Evolutionary conservation across 1,284 basidiomycete genomes (phyloP), one percentile per base, ranked within the genome.

Genomic region (Neonothopanus nambi): DNA sequence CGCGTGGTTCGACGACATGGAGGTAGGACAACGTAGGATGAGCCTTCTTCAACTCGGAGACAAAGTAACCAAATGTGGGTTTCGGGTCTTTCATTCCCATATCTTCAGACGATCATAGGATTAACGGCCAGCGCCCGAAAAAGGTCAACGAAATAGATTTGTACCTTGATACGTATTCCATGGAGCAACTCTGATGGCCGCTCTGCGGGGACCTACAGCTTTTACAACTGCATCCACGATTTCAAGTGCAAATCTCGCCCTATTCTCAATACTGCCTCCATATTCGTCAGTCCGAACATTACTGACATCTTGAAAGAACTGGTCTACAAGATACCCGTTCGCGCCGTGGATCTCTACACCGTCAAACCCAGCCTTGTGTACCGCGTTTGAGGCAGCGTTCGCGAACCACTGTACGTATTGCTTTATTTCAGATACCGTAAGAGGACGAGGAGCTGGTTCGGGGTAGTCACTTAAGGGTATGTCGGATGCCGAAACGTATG

Each of bases 11-110:
- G 24, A 81, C 66, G 37, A 78, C 67, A 61, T 89, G 85, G 15
- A 85, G 54, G 61, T 84, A 87, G 1, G 81, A 81, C 7, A 86
- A 66, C 8, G 73, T 61, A 17, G 82, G 78, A 61, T 77, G 71
- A 1, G 56, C 52, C 5, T 58, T 44, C 30, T 65, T 64, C 5
- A 77, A 51, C 5, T 62, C 45, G 0, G 61, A 52, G n/a, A 73
- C 63, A 41, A 79, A 61, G 57, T 75, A 63, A 7, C 63, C 56
- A 61, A 75, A 79, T 36, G 73, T 72, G 12, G 73, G 70, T n/a
- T 74, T 57, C 0, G 77, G 84, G 49, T 82, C 73, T 9, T 66
- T 57, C 73, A 78, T 75, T 24, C 70, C 60, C 77, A 79, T 77
- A 24, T 63, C 74, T 76, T n/a, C n/a, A 5, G n/a, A 20, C 12